Evolutionary conservation across 768 basidiomycete genomes (phyloP), one percentile per base, ranked within the genome.

Genomic region (Neoboletus magnificus): DNA sequence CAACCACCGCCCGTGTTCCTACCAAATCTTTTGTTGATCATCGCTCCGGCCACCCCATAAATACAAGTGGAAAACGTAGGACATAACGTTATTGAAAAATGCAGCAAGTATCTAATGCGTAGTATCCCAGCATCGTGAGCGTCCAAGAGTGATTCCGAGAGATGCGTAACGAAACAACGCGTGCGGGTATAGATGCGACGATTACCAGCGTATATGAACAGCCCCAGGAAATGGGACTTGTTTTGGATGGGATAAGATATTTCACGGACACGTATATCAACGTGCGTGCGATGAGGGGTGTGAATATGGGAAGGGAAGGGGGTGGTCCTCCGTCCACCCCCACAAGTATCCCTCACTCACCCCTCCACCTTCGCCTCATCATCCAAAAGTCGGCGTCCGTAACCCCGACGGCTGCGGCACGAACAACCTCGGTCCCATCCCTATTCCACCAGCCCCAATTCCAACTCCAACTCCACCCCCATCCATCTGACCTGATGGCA

Each of bases 381-480:
- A 67, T 13, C 55, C 66, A 55, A 69, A 66, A 49, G 56, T 59
- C 4, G 68, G 66, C 25, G 60, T 65, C 45, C 67, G 61, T 36
- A 69, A 33, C 10, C 66, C 68, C 42, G 67, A 69, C 18, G 58
- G 64, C 29, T 69, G 67, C 15, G 68, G 60, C 1, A 67, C 56
- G 27, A 66, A 69, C 29, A 63, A 10, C 48, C 67, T 57, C 37
- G 65, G 55, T 1, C 57, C 60, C 10, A 51, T 9, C 4, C 50
- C 49, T 47, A 44, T 22, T 4, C 45, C n/a, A n/a, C 50, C 45
- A 32, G 11, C 1, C 40, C 49, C 39, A 51, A 25, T 0, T 5
- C 27, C 27, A 37, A 1, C n/a, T 7, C 54, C 55, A 3, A 30
- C 41, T 6, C 53, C 60, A 18, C 58, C 42, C 3, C 55, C 62